Evolutionary conservation across 495 filamentous ascomycete genomes (phyloP), one percentile per base, ranked within the genome.

Genomic region (Durotheca rogersii): DNA sequence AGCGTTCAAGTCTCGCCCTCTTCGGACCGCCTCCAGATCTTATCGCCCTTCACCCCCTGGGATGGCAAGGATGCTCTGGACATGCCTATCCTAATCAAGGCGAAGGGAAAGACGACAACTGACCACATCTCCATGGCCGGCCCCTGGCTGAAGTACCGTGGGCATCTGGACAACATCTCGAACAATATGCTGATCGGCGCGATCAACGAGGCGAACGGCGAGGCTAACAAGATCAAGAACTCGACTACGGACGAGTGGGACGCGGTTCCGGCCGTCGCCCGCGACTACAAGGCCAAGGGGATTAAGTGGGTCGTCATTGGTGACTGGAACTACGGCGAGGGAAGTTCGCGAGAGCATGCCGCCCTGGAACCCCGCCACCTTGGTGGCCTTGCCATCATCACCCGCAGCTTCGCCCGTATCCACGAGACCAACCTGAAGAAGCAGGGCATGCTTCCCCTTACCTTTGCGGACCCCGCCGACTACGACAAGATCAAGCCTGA

Each of bases 391-490:
- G 93, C 94, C 61, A 94, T 98, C 81, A 94, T 98, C 73, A 91
- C 87, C 70, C 84, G 88, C 67, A 87, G 81, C 62, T 98, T 98
- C 70, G 93, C 93, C 65, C 94, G 93, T 87, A 98, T 98, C 68
- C 93, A 98, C 81, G 93, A 98, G 80, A 98, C 93, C 77, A 98
- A 98, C 82, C 75, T 98, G 77, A 98, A 98, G 89, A 98, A 98
- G 85, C 93, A 98, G 82, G 93, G 93, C 77, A 93, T 98, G 90
- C 88, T 98, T 75, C 93, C 93, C 64, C 80, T 98, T 40, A 96
- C 90, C 58, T 98, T 98, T 76, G 68, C 81, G 42, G 84, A 96
- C 66, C 93, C 94, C 18, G 94, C 84, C 67, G 93, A 98, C 73
- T 98, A 98, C 72, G 93, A 98, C 70, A 93, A 87, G 79, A 95